Percentiles rank a stretch among this genome's conserved stretches.
phyloP scores from a whole-genome alignment of 495 filamentous ascomycete species.

The Bombardia bombarda region DNA sequence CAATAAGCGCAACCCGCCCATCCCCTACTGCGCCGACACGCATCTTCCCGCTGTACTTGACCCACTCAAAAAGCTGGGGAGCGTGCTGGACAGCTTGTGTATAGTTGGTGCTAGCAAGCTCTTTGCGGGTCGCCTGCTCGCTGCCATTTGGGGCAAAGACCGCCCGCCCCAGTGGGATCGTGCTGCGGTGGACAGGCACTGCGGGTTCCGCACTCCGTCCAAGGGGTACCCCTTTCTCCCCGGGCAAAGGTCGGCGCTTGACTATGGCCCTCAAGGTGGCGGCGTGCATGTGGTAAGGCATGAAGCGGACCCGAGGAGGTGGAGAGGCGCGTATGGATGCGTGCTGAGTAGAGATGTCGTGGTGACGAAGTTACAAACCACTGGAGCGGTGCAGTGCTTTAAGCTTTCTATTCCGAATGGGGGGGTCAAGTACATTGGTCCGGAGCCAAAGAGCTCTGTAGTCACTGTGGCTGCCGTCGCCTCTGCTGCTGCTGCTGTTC shows the following conservation, averaged over 20 bases:
- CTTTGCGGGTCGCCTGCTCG: conserved; percentile 12
- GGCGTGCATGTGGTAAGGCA: conserved; percentile 7
- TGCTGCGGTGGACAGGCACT: conserved; percentile 6
- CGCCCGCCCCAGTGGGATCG: neutral
- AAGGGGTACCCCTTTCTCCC: conserved; percentile 13
- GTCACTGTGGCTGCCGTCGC: too few relatives aligned
- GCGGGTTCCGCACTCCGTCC: conserved; percentile 7
- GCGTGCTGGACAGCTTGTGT: conserved; percentile 12
- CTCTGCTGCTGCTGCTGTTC: too few relatives aligned
- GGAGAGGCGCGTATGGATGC: conserved; percentile 10
- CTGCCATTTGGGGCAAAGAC: conserved; percentile 11
- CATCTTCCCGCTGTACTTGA: conserved; percentile 16
- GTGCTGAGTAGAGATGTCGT: conserved; percentile 3
- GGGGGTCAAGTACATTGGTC: too few relatives aligned
- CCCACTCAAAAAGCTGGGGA: conserved; percentile 13
- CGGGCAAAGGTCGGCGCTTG: conserved; percentile 12
- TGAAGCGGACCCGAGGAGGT: conserved; percentile 5
- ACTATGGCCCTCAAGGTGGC: conserved; percentile 3
- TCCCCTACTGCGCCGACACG: conserved; percentile 11
- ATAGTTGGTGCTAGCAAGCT: conserved; percentile 15
- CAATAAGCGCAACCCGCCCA: too few relatives aligned
- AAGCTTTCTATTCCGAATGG: too few relatives aligned
- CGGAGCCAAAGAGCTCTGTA: too few relatives aligned
- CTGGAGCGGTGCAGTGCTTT: neutral
- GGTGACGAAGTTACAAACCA: neutral